Conservation (phyloP, 75 land plant species). For the Picea sitchensis region DNA sequence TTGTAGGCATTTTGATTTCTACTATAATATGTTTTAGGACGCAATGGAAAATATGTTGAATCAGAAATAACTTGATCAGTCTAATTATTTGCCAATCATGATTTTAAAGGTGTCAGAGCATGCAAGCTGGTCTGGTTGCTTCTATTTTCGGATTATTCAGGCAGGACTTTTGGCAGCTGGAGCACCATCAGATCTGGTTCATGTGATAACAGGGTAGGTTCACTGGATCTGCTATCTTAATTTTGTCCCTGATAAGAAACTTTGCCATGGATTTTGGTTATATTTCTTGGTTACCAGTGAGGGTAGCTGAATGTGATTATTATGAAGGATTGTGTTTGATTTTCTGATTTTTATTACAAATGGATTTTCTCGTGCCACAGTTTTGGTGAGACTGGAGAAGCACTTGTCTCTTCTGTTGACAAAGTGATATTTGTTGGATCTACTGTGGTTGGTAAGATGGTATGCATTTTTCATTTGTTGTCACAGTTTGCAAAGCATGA, state of each 20-base stretch:
- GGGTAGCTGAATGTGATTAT: not conserved
- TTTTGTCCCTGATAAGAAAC: not conserved
- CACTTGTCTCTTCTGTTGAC: slow-evolving; percentile 79
- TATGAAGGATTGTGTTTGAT: not conserved
- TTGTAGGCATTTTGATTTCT: too few species aligned
- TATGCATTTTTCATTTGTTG: slow-evolving; percentile 17
- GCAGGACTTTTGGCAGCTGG: slow-evolving; percentile 83
- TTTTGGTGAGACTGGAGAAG: slow-evolving; percentile 88
- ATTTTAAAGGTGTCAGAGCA: slow-evolving; percentile 82
- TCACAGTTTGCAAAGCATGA: not conserved
- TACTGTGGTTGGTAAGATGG: slow-evolving; percentile 82
- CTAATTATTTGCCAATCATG: not conserved
- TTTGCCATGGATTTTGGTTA: not conserved
- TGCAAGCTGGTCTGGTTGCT: slow-evolving; percentile 95
- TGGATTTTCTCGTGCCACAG: slow-evolving; percentile 23
- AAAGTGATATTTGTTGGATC: slow-evolving; percentile 94
- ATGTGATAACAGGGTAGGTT: slow-evolving; percentile 84
- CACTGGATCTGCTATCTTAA: not conserved
- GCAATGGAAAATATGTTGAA: too few species aligned
- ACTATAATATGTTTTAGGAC: too few species aligned
- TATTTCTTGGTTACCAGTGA: not conserved
- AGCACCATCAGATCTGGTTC: slow-evolving; percentile 86
- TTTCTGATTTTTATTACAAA: slow-evolving; percentile 8
- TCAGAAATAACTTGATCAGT: not conserved
- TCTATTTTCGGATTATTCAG: slow-evolving; percentile 75